Base-by-base conservation (phyloP, 306 rosid species). In the Fagus sylvatica region DNA sequence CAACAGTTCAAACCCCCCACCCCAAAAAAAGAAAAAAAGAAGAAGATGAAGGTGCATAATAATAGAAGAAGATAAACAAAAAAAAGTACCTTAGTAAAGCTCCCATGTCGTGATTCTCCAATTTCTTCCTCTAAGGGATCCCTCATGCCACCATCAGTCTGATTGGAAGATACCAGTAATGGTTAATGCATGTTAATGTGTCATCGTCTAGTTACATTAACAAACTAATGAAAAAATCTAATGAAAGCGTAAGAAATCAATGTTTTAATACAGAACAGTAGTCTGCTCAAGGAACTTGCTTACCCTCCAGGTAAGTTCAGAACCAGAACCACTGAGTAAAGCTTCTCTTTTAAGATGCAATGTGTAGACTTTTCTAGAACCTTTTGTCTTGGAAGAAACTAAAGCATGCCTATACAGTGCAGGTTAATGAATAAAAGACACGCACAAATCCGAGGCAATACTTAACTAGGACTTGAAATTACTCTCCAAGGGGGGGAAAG, bases 101-200 rank as follows among this genome's bases (percentile, higher is more conserved):
- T 88, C 37, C 89, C 83, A 1, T 85, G 80, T 1, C 66, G 76
- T 40, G 91, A 60, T 19, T 53, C 66, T 28, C n/a, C 54, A 36
- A 81, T 54, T 75, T 90, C 92, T 19, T 70, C 85, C 40, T 59
- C 48, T 6, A 5, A 30, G 4, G 87, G 83, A 15, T 85, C 71
- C 61, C 95, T 85, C 28, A 88, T 79, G 72, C 88, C 78, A 41
- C 92, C 91, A 53, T 5, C 59, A n/a, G 95, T 85, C 92, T 90
- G 75, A 33, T 59, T 39, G n/a, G 71, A 71, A 80, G 32, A 69
- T 32, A 60, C 10, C 66, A 56, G 76, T 19, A 53, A 10, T 42
- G 10, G 34, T 73, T 33, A 60, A 32, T 46, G 48, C 46, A 46
- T 76, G 59, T 68, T 15, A 66, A 70, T 49, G 8, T 11, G 12